These are phyloP conservation scores for Blastocystis sp. DNA, from an alignment of 352 stramenopile genomes.

Conservation along the genomic window DNA sequence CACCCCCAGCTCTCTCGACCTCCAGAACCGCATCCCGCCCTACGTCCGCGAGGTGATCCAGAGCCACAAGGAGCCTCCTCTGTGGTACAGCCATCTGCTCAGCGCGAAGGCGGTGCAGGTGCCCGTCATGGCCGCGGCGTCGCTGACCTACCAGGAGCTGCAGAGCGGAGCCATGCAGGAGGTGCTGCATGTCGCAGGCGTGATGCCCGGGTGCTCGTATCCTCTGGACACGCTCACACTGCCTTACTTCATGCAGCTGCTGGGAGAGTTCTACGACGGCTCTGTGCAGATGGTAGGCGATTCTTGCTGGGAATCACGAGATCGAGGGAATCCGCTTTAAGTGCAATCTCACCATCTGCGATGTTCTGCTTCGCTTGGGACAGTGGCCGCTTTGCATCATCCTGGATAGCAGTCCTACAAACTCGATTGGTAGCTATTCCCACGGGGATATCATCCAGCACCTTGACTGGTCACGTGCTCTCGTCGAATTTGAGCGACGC, in stretches of 20 bases:
- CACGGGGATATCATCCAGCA: conserved; percentile 11
- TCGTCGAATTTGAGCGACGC: neutral
- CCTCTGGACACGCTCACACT: neutral
- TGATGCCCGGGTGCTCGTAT: neutral
- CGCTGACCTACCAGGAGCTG: neutral
- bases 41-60: conserved; percentile 28
- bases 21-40: neutral
- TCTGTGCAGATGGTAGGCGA: neutral
- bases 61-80: neutral
- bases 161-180: neutral
- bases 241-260: neutral
- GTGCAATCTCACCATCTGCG: conserved; percentile 26
- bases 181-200: neutral
- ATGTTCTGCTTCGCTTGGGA: neutral
- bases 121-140: neutral
- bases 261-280: conserved; percentile 44
- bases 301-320: neutral
- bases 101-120: neutral
- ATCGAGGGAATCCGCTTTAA: conserved; percentile 18
- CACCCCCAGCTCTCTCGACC: neutral
- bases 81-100: neutral
- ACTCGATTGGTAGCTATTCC: neutral
- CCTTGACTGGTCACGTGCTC: neutral
- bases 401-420: neutral
- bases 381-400: neutral